Evolutionary conservation across 805 yeast species (phyloP).

Genomic region (Torulaspora franciscae): DNA sequence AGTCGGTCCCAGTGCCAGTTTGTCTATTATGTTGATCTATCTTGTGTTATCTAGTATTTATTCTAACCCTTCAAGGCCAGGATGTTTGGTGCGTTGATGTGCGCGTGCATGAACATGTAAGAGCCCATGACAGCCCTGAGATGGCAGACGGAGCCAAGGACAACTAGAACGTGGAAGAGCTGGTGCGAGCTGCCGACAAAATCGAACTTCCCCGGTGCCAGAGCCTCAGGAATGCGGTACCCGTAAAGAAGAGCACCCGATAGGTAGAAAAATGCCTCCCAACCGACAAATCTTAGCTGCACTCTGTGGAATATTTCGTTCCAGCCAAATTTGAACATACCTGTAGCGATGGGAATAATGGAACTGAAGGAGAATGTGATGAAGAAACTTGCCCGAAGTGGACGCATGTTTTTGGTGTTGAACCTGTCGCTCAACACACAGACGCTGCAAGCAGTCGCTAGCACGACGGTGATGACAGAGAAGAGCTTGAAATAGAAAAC

Average conservation of each 20-base stretch:
- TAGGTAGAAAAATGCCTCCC: slow-evolving; percentile 71
- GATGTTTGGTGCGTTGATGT: slow-evolving; percentile 23
- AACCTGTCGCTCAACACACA: slow-evolving; percentile 65
- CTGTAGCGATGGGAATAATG: slow-evolving; percentile 59
- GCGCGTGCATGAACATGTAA: slow-evolving; percentile 40
- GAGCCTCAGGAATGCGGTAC: slow-evolving; percentile 68
- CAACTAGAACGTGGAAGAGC: slow-evolving; percentile 73
- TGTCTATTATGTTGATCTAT: neutral
- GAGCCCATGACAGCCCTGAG: slow-evolving; percentile 60
- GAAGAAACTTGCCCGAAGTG: slow-evolving; percentile 72
- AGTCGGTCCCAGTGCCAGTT: neutral
- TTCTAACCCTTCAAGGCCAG: slow-evolving; percentile 13
- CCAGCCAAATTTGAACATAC: slow-evolving; percentile 48
- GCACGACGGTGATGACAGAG: slow-evolving; percentile 41
- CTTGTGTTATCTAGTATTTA: neutral
- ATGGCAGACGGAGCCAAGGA: slow-evolving; percentile 71
- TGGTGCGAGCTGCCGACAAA: slow-evolving; percentile 78
- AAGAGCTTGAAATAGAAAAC: slow-evolving; percentile 28
- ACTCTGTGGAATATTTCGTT: slow-evolving; percentile 48
- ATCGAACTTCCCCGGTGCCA: slow-evolving; percentile 59
- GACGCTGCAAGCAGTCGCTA: slow-evolving; percentile 59
- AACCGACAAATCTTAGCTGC: slow-evolving; percentile 54
- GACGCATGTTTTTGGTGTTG: slow-evolving; percentile 61
- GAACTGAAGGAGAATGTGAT: slow-evolving; percentile 75
- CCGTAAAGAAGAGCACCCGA: slow-evolving; percentile 79